These are phyloP conservation scores for Plasmodium fragile DNA, from an alignment of 169 alveolate species.

Conservation along the genomic window DNA sequence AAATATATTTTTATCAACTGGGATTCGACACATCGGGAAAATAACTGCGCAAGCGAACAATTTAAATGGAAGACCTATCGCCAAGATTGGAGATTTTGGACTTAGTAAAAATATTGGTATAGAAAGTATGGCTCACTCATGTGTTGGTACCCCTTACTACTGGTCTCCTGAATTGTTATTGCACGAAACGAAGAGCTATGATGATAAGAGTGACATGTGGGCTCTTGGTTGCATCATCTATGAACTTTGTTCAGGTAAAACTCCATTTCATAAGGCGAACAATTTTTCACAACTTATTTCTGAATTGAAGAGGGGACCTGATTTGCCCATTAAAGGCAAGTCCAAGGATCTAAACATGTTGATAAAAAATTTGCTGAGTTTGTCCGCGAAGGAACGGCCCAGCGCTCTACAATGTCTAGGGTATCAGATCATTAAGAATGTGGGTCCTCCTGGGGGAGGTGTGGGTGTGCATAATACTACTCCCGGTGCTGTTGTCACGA, in stretches of 20 bases:
- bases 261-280: slow-evolving; percentile 94
- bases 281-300: slow-evolving; percentile 84
- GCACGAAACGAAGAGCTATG: slow-evolving; percentile 91
- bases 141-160: slow-evolving; percentile 97
- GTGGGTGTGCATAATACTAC: background rate
- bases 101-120: slow-evolving; percentile 93
- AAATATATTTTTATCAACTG: slow-evolving; percentile 93
- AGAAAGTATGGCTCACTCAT: slow-evolving; percentile 94
- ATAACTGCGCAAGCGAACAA: slow-evolving; percentile 77
- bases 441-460: slow-evolving; percentile 23
- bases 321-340: slow-evolving; percentile 82
- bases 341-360: slow-evolving; percentile 79
- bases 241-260: slow-evolving; percentile 93
- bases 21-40: slow-evolving; percentile 56
- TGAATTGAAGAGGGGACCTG: slow-evolving; percentile 83
- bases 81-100: slow-evolving; percentile 98
- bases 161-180: slow-evolving; percentile 97
- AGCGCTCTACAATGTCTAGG: slow-evolving; percentile 86
- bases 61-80: slow-evolving; percentile 83
- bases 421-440: slow-evolving; percentile 78
- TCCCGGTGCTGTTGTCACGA: background rate
- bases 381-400: slow-evolving; percentile 83
- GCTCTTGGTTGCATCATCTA: slow-evolving; percentile 95
- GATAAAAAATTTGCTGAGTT: slow-evolving; percentile 78
- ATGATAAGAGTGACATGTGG: slow-evolving; percentile 96